These are phyloP conservation scores for Pistacia atlantica DNA, from an alignment of 345 rosid species.

Conservation along the genomic window DNA sequence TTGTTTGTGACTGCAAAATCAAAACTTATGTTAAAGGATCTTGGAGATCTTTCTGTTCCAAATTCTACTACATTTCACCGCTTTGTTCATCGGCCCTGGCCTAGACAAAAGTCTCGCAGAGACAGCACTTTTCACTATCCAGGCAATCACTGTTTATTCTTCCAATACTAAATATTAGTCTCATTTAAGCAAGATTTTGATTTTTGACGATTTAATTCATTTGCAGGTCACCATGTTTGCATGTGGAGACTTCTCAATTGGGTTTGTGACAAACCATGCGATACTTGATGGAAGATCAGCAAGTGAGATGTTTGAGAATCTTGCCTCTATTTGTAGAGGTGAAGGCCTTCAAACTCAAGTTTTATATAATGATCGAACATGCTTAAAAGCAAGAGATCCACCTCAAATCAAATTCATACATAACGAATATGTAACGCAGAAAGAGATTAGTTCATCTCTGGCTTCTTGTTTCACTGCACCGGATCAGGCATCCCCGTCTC, in stretches of 20 bases:
- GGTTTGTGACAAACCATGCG: constrained; percentile 28
- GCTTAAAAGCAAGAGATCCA: constrained; percentile 29
- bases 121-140: constrained; percentile 18
- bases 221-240: constrained; percentile 26
- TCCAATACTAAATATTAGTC: background rate
- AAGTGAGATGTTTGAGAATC: constrained; percentile 26
- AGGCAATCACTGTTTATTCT: background rate
- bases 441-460: background rate
- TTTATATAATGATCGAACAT: constrained; percentile 22
- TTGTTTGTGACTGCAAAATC: constrained; percentile 26
- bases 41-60: constrained; percentile 28
- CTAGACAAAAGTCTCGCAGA: constrained; percentile 18
- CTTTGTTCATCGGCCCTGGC: constrained; percentile 30
- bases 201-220: background rate
- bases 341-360: constrained; percentile 15
- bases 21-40: constrained; percentile 20
- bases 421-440: constrained; percentile 17
- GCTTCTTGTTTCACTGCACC: constrained; percentile 29
- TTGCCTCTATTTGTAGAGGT: constrained; percentile 33
- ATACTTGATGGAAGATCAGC: constrained; percentile 32
- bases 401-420: constrained; percentile 17
- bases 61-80: constrained; percentile 22
- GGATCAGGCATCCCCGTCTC: constrained; percentile 19
- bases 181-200: background rate
- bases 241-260: constrained; percentile 33